These are phyloP conservation scores for Suillus spraguei DNA, from an alignment of 768 basidiomycete genomes.

Conservation along the genomic window DNA sequence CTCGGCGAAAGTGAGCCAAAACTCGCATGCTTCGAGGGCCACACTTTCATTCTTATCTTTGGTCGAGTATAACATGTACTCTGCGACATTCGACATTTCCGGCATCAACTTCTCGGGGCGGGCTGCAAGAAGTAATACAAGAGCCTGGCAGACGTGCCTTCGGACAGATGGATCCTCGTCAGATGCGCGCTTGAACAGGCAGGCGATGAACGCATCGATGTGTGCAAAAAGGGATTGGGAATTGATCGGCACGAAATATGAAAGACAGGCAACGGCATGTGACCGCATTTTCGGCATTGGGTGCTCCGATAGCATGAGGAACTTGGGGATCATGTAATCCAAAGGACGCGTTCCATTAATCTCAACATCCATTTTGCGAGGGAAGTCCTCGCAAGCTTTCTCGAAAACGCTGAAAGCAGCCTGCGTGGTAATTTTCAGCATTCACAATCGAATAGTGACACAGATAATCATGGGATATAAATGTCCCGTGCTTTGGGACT, in stretches of 20 bases:
- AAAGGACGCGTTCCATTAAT: slow-evolving; percentile 92
- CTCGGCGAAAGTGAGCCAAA: slow-evolving; percentile 99
- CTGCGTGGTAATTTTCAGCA: slow-evolving; percentile 40
- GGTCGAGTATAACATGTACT: slow-evolving; percentile 98
- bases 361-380: slow-evolving; percentile 92
- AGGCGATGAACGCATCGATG: slow-evolving; percentile 92
- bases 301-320: slow-evolving; percentile 87
- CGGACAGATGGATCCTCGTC: slow-evolving; percentile 95
- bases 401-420: slow-evolving; percentile 93
- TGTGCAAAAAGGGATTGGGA: slow-evolving; percentile 87
- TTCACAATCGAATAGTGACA: slow-evolving; percentile 6
- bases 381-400: slow-evolving; percentile 97
- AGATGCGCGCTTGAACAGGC: slow-evolving; percentile 92
- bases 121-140: slow-evolving; percentile 89
- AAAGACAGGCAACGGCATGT: slow-evolving; percentile 91
- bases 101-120: slow-evolving; percentile 97
- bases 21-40: slow-evolving; percentile 98
- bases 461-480: slow-evolving; percentile 5
- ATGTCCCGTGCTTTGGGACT: neutral
- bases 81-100: slow-evolving; percentile 92
- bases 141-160: slow-evolving; percentile 92
- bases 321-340: slow-evolving; percentile 96
- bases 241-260: slow-evolving; percentile 88
- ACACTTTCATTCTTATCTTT: slow-evolving; percentile 97
- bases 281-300: slow-evolving; percentile 86